Evolutionary conservation across 2,329 filamentous ascomycete species (phyloP), one percentile per base, ranked within the genome.

Genomic region (Cercospora sojina): DNA sequence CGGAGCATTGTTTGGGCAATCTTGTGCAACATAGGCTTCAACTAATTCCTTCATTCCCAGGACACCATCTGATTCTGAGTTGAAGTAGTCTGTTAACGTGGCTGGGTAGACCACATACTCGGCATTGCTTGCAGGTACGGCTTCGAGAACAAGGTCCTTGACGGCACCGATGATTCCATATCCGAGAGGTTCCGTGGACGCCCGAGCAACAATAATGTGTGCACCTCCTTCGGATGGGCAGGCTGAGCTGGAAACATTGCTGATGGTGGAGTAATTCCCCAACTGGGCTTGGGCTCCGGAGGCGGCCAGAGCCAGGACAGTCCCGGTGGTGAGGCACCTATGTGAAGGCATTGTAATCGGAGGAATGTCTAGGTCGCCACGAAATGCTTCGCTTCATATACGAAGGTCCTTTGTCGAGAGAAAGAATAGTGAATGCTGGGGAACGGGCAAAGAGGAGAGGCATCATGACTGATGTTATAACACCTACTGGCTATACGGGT

Each of bases 191-290:
- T 71, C 70, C 13, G 64, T 25, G 8, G 68, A 70, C 9, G 66
- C 70, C n/a, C 70, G 62, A 9, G 70, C 70, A 8, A 70, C 68
- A 56, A 71, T 70, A 58, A 71, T 70, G 61, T 70, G 70, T 6
- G 65, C 67, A 10, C 68, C 68, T 12, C 63, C 64, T 18, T 59
- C 9, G 0, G 57, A 8, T 5, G 70, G 70, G 43, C 70, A 71
- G 18, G 16, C 68, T 6, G 69, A 66, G 59, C 49, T 65, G 25
- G 67, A 64, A 41, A 57, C 55, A 43, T 70, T 70, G 64, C 57
- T 64, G 59, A 67, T 64, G 12, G 31, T 38, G 18, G 65, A 62
- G 57, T 67, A 64, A 18, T 41, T 29, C 18, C 32, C 23, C 16
- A 29, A n/a, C 23, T 58, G 59, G n/a, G 64, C 64, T 9, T 43